These are phyloP conservation scores for Cryptosporidium meleagridis DNA, from an alignment of 169 alveolate species.

Conservation along the genomic window DNA sequence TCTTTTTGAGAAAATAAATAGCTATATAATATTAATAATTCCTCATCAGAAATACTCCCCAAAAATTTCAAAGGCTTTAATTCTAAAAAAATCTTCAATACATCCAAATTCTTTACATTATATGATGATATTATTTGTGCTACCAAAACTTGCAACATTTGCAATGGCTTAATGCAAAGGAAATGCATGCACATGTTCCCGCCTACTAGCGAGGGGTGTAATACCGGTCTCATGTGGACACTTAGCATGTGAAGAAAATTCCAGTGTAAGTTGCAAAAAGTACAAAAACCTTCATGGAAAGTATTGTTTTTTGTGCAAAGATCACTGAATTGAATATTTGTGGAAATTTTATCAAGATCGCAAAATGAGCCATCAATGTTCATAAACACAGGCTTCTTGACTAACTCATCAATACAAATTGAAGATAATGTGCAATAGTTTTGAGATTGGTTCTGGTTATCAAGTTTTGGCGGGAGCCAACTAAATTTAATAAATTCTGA, in stretches of 20 bases:
- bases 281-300: neutral
- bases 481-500: slow-evolving; percentile 41
- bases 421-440: neutral
- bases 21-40: slow-evolving; percentile 12
- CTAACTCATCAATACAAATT: neutral
- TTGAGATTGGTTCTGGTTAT: neutral
- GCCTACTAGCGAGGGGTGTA: slow-evolving; percentile 28
- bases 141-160: slow-evolving; percentile 10
- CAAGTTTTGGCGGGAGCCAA: slow-evolving; percentile 39
- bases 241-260: slow-evolving; percentile 16
- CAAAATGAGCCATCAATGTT: slow-evolving; percentile 41
- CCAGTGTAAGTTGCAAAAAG: slow-evolving; percentile 40
- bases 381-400: slow-evolving; percentile 6
- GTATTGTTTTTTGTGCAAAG: slow-evolving; percentile 18
- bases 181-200: slow-evolving; percentile 35
- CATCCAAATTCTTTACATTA: neutral
- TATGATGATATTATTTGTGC: slow-evolving; percentile 27
- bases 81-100: neutral
- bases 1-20: neutral
- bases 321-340: slow-evolving; percentile 5
- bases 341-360: neutral
- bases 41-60: slow-evolving; percentile 12
- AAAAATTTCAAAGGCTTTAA: slow-evolving; percentile 1
- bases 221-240: slow-evolving; percentile 40
- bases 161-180: neutral